Conservation (phyloP, 2,329 filamentous ascomycete genomes). For the Paracoccidioides brasiliensis region DNA sequence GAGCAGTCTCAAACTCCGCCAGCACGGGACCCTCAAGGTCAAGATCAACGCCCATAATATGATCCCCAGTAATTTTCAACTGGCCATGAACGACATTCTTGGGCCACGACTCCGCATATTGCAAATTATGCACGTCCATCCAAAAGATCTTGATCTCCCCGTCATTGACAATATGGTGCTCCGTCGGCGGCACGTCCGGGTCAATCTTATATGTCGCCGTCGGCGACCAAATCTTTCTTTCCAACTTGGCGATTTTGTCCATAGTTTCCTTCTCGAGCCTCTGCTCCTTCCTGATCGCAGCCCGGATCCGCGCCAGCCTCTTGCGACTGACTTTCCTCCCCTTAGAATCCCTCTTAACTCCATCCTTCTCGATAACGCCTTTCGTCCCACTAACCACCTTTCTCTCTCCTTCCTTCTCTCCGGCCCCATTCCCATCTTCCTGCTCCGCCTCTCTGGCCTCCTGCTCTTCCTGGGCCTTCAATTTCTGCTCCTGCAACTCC, state of each 20-base stretch:
- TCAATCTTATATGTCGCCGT: constrained; percentile 17
- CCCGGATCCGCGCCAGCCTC: constrained; percentile 20
- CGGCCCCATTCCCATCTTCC: constrained; percentile 7
- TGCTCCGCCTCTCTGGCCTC: constrained; percentile 8
- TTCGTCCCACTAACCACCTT: constrained; percentile 6
- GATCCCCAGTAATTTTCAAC: constrained; percentile 23
- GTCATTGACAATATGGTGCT: constrained; percentile 16
- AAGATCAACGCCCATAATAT: constrained; percentile 19
- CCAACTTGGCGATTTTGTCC: constrained; percentile 16
- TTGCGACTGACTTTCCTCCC: constrained; percentile 20
- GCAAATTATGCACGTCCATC: constrained; percentile 33
- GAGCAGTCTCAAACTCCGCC: background rate
- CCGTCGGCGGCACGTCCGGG: constrained; percentile 10
- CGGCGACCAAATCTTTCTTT: constrained; percentile 10
- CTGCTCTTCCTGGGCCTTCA: constrained; percentile 11
- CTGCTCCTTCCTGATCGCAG: constrained; percentile 17
- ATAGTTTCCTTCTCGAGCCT: constrained; percentile 14
- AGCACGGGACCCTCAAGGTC: background rate
- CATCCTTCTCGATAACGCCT: too few species aligned
- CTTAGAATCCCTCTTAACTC: constrained; percentile 12
- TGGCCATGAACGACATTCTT: constrained; percentile 31
- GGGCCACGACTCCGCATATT: constrained; percentile 31
- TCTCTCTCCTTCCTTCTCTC: constrained; percentile 15
- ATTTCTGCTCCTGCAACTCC: constrained; percentile 32
- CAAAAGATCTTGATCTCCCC: constrained; percentile 33